Evolutionary conservation across 345 rosid genomes (phyloP).

Genomic region (Capsella bursapastoris): DNA sequence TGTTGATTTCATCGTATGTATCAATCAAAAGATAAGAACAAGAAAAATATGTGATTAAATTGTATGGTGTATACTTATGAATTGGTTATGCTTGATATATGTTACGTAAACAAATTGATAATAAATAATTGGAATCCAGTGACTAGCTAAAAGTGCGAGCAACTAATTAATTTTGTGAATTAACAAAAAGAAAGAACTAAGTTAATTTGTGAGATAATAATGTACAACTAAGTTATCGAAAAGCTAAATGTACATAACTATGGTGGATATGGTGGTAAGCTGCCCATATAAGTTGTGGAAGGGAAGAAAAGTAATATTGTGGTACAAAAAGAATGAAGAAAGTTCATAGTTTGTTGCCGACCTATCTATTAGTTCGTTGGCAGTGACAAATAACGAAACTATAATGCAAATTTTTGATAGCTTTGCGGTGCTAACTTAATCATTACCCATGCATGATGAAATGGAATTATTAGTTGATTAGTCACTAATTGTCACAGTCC

Average conservation of each 20-base stretch:
- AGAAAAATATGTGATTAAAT: constrained; percentile 1
- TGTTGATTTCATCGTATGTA: not conserved
- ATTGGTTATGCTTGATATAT: not conserved
- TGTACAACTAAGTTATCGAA: not conserved
- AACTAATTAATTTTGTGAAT: not conserved
- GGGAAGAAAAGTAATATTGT: not conserved
- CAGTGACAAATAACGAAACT: constrained; percentile 12
- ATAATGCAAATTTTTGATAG: constrained; percentile 29
- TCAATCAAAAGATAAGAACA: not conserved
- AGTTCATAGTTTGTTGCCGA: not conserved
- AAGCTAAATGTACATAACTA: not conserved
- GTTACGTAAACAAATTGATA: not conserved
- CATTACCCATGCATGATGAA: constrained; percentile 30
- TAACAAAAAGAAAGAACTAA: not conserved
- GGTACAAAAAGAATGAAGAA: constrained; percentile 11
- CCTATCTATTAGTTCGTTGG: constrained; percentile 23
- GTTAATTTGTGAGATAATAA: not conserved
- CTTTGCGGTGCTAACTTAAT: constrained; percentile 9
- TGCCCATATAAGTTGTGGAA: constrained; percentile 15
- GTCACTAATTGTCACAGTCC: constrained; percentile 9
- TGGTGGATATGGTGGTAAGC: not conserved
- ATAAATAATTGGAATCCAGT: not conserved
- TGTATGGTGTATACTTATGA: not conserved
- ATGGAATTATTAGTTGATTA: constrained; percentile 18
- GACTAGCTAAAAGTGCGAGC: not conserved